Evolutionary conservation across 371 early-diverging fungal species (phyloP), one percentile per base, ranked within the genome.

Genomic region (Ecytonucleospora hepatopenaei): DNA sequence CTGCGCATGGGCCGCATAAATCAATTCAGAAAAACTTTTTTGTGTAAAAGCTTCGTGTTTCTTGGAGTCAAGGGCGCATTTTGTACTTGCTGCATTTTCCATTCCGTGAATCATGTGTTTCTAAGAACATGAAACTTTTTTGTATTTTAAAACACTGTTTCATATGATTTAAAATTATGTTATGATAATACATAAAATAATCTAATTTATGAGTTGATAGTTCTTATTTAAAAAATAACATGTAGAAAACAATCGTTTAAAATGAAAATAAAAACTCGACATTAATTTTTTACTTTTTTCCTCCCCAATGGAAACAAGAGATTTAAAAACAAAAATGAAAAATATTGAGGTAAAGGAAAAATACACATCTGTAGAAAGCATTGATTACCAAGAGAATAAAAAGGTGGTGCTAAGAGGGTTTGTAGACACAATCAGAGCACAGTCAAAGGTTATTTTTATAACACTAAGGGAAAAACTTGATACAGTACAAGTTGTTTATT

Each of bases 1-100:
- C 64, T 62, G 51, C 23, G 54, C 1, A 63, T 71, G 67, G 48
- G 65, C 64, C 5, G 76, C 77, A 19, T 72, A 59, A 26, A 76
- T 70, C 30, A 80, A 32, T 28, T 80, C 81, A 33, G 60, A 21
- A 66, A 78, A 80, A 4, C 63, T n/a, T 62, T 71, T 72, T 58
- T 80, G 81, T 19, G 81, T 78, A 48, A 80, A 80, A 4, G 73
- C 72, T 46, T 80, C 81, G 47, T 63, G 62, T 55, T 67, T 71
- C 5, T n/a, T 51, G 0, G 62, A 64, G 31, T 79, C 76, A 27
- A 79, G 62, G 15, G 72, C 59, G 59, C 70, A 74, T 32, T 75
- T 59, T 19, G 55, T 55, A n/a, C 40, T 54, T 32, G 63, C 69
- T 34, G 24, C 54, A 26, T 69, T 73, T 59, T 76, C 79, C 28